Percentiles rank a stretch among this genome's conserved stretches.
These are phyloP conservation scores for Arctium lappa DNA, from an alignment of 129 eudicot genomes.

Conservation along the genomic window DNA sequence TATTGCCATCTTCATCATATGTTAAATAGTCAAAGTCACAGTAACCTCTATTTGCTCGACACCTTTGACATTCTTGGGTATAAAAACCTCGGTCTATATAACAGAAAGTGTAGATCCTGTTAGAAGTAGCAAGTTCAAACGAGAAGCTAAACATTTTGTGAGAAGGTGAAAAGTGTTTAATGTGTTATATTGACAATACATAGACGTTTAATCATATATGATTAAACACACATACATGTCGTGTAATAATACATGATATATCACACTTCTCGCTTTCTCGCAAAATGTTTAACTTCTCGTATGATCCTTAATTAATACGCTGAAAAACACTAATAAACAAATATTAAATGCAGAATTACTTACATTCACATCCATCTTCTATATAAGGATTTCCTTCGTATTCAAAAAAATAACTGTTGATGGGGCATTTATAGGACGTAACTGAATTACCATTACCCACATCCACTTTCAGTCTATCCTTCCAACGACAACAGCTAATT, in stretches of 20 bases:
- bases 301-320: neutral
- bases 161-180: too few relatives aligned
- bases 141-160: too few relatives aligned
- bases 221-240: neutral
- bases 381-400: conserved; percentile 3
- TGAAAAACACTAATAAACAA: too few relatives aligned
- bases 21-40: neutral
- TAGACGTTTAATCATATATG: too few relatives aligned
- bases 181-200: too few relatives aligned
- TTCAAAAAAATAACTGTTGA: too few relatives aligned
- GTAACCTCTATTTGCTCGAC: neutral
- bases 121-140: neutral
- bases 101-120: neutral
- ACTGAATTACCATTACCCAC: conserved; percentile 9
- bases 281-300: too few relatives aligned
- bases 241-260: too few relatives aligned
- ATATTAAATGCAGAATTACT: neutral
- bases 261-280: too few relatives aligned
- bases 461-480: neutral
- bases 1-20: neutral
- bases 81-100: neutral
- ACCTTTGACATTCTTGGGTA: neutral
- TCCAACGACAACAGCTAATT: neutral
- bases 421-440: neutral
- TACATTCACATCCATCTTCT: neutral